phyloP scores from a whole-genome alignment of 352 stramenopile genomes.

The Phytophthora fragariae region DNA sequence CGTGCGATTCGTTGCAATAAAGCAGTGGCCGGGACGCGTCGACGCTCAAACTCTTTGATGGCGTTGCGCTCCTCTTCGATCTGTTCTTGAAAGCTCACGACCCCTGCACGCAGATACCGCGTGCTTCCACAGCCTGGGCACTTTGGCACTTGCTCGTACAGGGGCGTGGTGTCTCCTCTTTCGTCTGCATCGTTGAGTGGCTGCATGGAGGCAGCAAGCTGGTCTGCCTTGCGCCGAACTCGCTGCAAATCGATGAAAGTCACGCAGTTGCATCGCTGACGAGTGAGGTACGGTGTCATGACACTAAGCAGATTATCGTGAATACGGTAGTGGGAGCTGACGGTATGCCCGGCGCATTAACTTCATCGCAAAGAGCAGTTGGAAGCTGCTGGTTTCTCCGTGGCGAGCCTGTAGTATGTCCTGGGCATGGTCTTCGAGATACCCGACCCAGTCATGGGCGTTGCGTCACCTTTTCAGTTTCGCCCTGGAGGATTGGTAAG shows the following conservation, averaged over 20 bases:
- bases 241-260: constrained; percentile 74
- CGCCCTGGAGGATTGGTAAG: background rate
- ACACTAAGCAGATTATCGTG: constrained; percentile 30
- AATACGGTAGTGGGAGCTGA: background rate
- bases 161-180: constrained; percentile 16
- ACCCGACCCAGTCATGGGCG: background rate
- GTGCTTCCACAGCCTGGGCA: constrained; percentile 75
- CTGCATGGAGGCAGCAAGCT: constrained; percentile 10
- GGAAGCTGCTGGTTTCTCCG: background rate
- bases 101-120: constrained; percentile 72
- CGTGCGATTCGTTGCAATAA: constrained; percentile 70
- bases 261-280: constrained; percentile 79
- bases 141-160: constrained; percentile 68
- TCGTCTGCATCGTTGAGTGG: constrained; percentile 9
- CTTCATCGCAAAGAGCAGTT: background rate
- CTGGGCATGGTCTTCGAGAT: constrained; percentile 18
- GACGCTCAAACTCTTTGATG: constrained; percentile 74
- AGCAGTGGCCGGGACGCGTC: constrained; percentile 55
- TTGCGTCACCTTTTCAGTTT: constrained; percentile 4
- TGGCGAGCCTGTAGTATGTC: constrained; percentile 1
- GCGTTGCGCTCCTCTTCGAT: constrained; percentile 69
- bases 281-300: constrained; percentile 82
- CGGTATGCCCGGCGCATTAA: background rate
- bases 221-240: constrained; percentile 46
- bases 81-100: constrained; percentile 82